Evolutionary conservation across 225 moss, liverwort and hornwort species (phyloP).

Genomic region (Rhytidiadelphus loreus): DNA sequence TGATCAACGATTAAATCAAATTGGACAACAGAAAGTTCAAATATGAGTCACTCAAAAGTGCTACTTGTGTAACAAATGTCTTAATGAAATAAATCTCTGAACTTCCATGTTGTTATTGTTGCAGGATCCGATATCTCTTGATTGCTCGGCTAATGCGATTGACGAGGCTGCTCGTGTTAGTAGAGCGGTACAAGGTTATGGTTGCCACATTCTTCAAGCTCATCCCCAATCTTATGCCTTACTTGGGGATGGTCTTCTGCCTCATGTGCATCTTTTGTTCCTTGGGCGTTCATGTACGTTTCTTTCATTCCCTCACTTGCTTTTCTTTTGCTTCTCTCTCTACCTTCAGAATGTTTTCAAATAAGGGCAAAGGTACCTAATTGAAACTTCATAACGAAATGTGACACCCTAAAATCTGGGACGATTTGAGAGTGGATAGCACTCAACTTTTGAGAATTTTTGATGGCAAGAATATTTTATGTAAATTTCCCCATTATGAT

Average conservation of each 20-base stretch:
- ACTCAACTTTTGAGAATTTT: background rate
- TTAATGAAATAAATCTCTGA: background rate
- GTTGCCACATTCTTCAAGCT: conserved; percentile 77
- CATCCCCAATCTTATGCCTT: conserved; percentile 77
- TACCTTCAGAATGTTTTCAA: background rate
- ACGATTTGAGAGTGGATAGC: background rate
- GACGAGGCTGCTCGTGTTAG: conserved; percentile 64
- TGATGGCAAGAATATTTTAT: background rate
- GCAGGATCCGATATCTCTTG: conserved; percentile 90
- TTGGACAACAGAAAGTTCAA: background rate
- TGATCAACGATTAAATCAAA: background rate
- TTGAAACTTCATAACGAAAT: background rate
- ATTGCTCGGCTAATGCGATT: conserved; percentile 79
- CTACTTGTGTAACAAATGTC: background rate
- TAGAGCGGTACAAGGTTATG: conserved; percentile 82
- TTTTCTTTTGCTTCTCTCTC: background rate
- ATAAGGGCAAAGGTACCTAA: background rate
- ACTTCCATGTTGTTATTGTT: background rate
- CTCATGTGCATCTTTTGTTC: conserved; percentile 84
- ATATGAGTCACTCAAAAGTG: background rate
- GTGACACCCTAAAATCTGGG: background rate
- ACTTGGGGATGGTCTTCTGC: conserved; percentile 82
- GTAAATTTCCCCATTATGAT: background rate
- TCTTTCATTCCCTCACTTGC: background rate
- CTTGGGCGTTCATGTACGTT: conserved; percentile 64